Evolutionary conservation across 768 basidiomycete genomes (phyloP), one percentile per base, ranked within the genome.

Genomic region (Calocera viscosa): DNA sequence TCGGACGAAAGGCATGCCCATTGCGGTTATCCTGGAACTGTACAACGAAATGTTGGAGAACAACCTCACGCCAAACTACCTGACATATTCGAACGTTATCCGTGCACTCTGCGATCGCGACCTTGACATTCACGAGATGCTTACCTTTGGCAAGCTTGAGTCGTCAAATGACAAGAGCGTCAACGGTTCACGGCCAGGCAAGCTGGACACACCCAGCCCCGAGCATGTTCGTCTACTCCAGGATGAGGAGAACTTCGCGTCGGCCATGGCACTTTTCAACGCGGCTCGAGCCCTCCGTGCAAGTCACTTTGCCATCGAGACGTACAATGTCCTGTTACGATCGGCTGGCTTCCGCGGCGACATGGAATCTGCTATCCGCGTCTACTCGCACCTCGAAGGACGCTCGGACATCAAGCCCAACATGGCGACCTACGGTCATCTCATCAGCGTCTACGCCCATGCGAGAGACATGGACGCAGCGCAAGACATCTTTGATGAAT

Each of bases 231-330:
- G 74, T 0, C 68, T 75, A 1, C 80, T 91, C 26, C 77, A 77
- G 24, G 71, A 78, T 32, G 92, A 94, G 73, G 82, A 84, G 71
- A 91, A 89, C 69, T 86, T 92, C 68, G 73, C 78, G 0, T 82
- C 84, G 0, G 91, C 91, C 0, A 78, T 92, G 77, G 81, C 83
- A 17, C 77, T 94, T 17, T 94, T 94, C 75, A 81, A 87, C 28
- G 80, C 84, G 0, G 80, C 85, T 19, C 76, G 80, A 32, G 73
- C 80, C 8, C 74, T 79, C 26, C 68, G 74, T 10, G 68, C 73
- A 17, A 75, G 76, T 24, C 72, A 73, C 47, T 38, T 75, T 1
- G 53, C 64, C 17, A 72, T 70, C n/a, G 64, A 67, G 2, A 68
- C 83, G 1, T 91, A 85, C 74, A 74, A 76, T 34, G 75, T 72